A percentile compares a stretch with the other conserved stretches of the same genome.
Conservation (phyloP, 768 basidiomycete genomes). For the Cubamyces sp. region DNA sequence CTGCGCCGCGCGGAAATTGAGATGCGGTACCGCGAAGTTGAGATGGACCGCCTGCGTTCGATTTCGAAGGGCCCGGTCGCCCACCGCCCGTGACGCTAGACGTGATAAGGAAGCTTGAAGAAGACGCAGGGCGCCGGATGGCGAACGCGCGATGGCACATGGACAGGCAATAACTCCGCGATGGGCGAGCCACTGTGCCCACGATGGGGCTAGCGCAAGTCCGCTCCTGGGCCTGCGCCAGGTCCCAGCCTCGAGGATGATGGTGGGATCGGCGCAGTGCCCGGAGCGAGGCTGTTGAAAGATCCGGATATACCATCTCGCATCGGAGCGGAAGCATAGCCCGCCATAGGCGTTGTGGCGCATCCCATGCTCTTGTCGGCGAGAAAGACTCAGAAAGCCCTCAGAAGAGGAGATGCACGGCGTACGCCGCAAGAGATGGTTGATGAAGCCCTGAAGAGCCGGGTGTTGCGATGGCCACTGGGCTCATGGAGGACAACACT, state of each 20-base stretch:
- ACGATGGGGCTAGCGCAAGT: slow-evolving; percentile 1
- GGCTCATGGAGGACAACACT: slow-evolving; percentile 1
- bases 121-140: slow-evolving; percentile 13
- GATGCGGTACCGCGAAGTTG: slow-evolving; percentile 13
- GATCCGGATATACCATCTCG: slow-evolving; percentile 9
- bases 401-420: background rate
- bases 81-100: slow-evolving; percentile 16
- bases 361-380: background rate
- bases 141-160: slow-evolving; percentile 2
- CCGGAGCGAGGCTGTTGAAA: slow-evolving; percentile 8
- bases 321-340: slow-evolving; percentile 1
- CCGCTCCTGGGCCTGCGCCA: background rate
- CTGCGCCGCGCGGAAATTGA: too few relatives aligned
- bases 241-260: slow-evolving; percentile 3
- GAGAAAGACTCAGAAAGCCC: background rate
- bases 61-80: slow-evolving; percentile 11
- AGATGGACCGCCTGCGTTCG: slow-evolving; percentile 9
- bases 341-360: slow-evolving; percentile 9
- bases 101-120: slow-evolving; percentile 19
- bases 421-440: background rate
- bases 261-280: slow-evolving; percentile 2
- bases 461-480: too few relatives aligned
- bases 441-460: too few relatives aligned
- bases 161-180: slow-evolving; percentile 16
- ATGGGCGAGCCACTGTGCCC: background rate